A percentile compares a stretch with the other conserved stretches of the same genome.
These are phyloP conservation scores for Citeromyces siamensis DNA, from an alignment of 1,139 yeast genomes.

Conservation along the genomic window DNA sequence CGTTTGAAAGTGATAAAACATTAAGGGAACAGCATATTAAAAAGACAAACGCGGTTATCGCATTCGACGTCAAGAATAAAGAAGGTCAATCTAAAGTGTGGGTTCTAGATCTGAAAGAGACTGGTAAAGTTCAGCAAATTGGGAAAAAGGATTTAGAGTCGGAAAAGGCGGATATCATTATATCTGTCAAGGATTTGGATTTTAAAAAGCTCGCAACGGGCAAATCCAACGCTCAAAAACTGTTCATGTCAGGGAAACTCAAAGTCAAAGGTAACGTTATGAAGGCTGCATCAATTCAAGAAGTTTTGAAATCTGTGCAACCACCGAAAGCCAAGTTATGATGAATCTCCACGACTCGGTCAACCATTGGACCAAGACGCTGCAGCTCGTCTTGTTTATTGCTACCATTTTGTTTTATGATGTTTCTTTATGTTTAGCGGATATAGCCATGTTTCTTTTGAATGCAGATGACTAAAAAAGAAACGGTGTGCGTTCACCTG, in stretches of 20 bases:
- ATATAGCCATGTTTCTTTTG: slow-evolving; percentile 1
- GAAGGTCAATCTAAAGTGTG: slow-evolving; percentile 55
- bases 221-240: slow-evolving; percentile 74
- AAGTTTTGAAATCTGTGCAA: slow-evolving; percentile 55
- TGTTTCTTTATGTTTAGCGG: slow-evolving; percentile 1
- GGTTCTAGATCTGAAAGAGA: slow-evolving; percentile 59
- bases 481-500: too few species aligned
- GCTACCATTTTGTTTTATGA: slow-evolving; percentile 1
- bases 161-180: slow-evolving; percentile 43
- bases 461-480: slow-evolving; percentile 1
- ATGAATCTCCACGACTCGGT: slow-evolving; percentile 4
- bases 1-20: slow-evolving; percentile 24
- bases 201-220: slow-evolving; percentile 63
- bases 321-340: slow-evolving; percentile 37
- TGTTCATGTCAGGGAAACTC: slow-evolving; percentile 74
- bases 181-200: slow-evolving; percentile 50
- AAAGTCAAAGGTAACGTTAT: slow-evolving; percentile 83
- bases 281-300: slow-evolving; percentile 77
- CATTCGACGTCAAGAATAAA: slow-evolving; percentile 59
- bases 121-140: slow-evolving; percentile 41
- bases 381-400: not conserved
- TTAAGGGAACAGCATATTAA: slow-evolving; percentile 29
- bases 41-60: slow-evolving; percentile 50
- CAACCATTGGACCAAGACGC: not conserved
- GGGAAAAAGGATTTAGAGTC: slow-evolving; percentile 32